These are phyloP conservation scores for Kwoniella botswanensis DNA, from an alignment of 768 basidiomycete genomes.

Conservation along the genomic window DNA sequence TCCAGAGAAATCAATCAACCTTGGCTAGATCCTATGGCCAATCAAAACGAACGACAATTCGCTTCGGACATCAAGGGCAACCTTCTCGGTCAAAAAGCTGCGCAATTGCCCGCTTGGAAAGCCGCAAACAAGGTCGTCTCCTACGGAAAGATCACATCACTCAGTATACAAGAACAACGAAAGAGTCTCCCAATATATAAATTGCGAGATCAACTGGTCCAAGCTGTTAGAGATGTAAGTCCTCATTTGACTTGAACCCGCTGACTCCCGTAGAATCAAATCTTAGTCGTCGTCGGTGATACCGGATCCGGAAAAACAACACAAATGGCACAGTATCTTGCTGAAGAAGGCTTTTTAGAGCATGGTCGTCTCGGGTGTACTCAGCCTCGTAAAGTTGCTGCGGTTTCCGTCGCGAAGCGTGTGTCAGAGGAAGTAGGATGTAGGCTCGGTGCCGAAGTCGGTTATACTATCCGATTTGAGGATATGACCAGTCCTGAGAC, in stretches of 20 bases:
- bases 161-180: constrained; percentile 93
- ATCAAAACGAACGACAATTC: constrained; percentile 80
- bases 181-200: constrained; percentile 92
- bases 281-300: constrained; percentile 97
- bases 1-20: constrained; percentile 92
- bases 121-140: constrained; percentile 90
- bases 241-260: constrained; percentile 1
- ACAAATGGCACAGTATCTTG: constrained; percentile 98
- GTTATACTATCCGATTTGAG: constrained; percentile 98
- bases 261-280: constrained; percentile 72
- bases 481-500: constrained; percentile 99
- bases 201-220: constrained; percentile 82
- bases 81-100: constrained; percentile 72
- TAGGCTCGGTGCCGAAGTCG: constrained; percentile 94
- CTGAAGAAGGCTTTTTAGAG: constrained; percentile 91
- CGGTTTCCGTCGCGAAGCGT: constrained; percentile 98
- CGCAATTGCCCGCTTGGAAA: constrained; percentile 87
- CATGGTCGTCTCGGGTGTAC: constrained; percentile 92
- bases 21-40: constrained; percentile 98
- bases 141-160: constrained; percentile 86
- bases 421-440: constrained; percentile 98
- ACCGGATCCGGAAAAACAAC: constrained; percentile 99
- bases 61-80: constrained; percentile 81
- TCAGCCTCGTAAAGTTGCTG: constrained; percentile 98
- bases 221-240: constrained; percentile 86